These are phyloP conservation scores for Phialophora macrospora DNA, from an alignment of 2,329 filamentous ascomycete species.

Conservation along the genomic window DNA sequence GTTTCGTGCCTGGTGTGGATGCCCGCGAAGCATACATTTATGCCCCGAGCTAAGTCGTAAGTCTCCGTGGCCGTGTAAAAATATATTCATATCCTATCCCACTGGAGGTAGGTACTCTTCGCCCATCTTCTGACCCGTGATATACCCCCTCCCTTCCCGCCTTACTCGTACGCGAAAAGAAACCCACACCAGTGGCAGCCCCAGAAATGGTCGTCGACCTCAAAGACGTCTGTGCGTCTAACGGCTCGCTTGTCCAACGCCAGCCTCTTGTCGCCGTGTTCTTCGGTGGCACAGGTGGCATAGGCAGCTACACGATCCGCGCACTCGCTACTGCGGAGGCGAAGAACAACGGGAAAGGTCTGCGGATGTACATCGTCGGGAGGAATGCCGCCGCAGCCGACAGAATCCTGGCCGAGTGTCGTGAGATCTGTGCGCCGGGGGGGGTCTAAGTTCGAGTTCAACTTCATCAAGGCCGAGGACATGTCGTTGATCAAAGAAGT, in stretches of 20 bases:
- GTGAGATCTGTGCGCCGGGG: constrained; percentile 41
- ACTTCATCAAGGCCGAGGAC: constrained; percentile 44
- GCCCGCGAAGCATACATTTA: not conserved
- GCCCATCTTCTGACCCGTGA: no score
- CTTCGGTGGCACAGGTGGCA: constrained; percentile 64
- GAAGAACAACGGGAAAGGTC: constrained; percentile 24
- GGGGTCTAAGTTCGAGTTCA: constrained; percentile 37
- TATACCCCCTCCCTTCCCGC: no score
- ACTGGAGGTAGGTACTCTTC: no score
- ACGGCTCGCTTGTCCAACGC: constrained; percentile 11
- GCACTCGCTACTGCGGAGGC: constrained; percentile 23
- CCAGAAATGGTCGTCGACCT: constrained; percentile 22
- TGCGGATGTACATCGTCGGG: constrained; percentile 46
- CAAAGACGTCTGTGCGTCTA: constrained; percentile 2
- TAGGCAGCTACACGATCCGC: constrained; percentile 31
- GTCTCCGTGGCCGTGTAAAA: no score
- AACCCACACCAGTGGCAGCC: no score
- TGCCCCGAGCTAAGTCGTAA: no score
- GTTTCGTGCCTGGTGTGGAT: not conserved
- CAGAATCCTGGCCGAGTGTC: constrained; percentile 41
- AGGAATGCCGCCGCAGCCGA: constrained; percentile 41
- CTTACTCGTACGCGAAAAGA: no score
- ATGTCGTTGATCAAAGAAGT: constrained; percentile 45
- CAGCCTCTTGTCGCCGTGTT: constrained; percentile 70
- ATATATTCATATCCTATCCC: no score